Percentiles rank a stretch among this genome's conserved stretches.
Conservation (phyloP, 2,329 filamentous ascomycete genomes). For the Acrocalymma vagum region DNA sequence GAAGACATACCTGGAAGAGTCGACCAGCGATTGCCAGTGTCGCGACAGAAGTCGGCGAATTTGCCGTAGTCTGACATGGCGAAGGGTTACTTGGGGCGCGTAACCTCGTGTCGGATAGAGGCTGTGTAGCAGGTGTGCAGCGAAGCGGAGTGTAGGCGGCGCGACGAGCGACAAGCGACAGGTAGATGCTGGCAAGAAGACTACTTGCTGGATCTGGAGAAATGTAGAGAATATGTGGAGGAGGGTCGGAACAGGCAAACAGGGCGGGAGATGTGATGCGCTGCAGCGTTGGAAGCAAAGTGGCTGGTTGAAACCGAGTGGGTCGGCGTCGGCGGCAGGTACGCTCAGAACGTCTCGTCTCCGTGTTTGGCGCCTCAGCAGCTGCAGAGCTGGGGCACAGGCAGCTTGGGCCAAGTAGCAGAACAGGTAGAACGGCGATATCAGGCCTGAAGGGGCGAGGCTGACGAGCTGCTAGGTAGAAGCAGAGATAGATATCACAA, state of each 20-base stretch:
- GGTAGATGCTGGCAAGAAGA: constrained; percentile 14
- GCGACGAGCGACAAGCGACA: constrained; percentile 14
- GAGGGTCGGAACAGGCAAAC: not conserved
- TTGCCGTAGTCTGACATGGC: constrained; percentile 47
- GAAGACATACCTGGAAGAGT: constrained; percentile 49
- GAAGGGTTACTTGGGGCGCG: constrained; percentile 29
- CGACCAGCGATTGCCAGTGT: constrained; percentile 52
- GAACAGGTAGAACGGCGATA: constrained; percentile 7
- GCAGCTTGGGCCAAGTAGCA: constrained; percentile 10
- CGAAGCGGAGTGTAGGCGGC: constrained; percentile 8
- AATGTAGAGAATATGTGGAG: not conserved
- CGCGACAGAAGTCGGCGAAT: constrained; percentile 58
- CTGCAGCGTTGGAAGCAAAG: constrained; percentile 27
- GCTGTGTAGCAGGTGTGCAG: not conserved
- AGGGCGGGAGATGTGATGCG: constrained; percentile 28
- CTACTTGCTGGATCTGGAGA: constrained; percentile 13
- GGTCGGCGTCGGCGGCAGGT: not conserved
- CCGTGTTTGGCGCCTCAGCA: constrained; percentile 1
- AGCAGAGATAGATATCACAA: not conserved
- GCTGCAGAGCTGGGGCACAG: constrained; percentile 8
- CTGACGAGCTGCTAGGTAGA: not conserved
- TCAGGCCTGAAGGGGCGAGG: constrained; percentile 1
- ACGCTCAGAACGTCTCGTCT: too few species aligned
- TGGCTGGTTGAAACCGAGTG: constrained; percentile 21
- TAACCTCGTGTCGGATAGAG: constrained; percentile 26